These are phyloP conservation scores for Aspergillus carbonarius DNA, from an alignment of 2,329 filamentous ascomycete species.

Conservation along the genomic window DNA sequence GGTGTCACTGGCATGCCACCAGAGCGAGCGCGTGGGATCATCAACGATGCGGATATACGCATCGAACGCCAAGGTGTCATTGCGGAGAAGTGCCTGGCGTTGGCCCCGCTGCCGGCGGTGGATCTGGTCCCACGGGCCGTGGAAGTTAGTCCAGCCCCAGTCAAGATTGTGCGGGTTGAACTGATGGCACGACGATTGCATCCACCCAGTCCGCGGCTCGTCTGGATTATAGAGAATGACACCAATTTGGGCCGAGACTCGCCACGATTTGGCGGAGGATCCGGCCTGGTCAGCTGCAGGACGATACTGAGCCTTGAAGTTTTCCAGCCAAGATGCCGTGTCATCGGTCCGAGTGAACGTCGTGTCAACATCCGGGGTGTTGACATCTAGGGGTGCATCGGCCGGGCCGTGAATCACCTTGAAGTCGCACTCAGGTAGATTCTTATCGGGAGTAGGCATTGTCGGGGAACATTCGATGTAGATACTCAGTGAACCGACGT, in stretches of 20 bases:
- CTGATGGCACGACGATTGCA: conserved; percentile 57
- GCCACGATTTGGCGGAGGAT: conserved; percentile 36
- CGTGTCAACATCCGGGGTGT: conserved; percentile 32
- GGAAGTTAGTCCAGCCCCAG: conserved; percentile 65
- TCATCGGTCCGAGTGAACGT: conserved; percentile 29
- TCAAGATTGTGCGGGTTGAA: conserved; percentile 60
- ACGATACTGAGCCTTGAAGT: conserved; percentile 30
- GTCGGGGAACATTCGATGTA: conserved; percentile 63
- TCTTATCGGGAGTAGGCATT: conserved; percentile 39
- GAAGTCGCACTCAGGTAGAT: conserved; percentile 41
- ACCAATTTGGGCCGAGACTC: conserved; percentile 59
- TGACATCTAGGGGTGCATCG: conserved; percentile 35
- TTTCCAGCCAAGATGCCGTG: conserved; percentile 30
- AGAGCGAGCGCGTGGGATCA: conserved; percentile 60
- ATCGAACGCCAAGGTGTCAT: conserved; percentile 62
- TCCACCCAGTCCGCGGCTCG: conserved; percentile 59
- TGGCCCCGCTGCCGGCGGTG: conserved; percentile 57
- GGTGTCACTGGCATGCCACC: conserved; percentile 58
- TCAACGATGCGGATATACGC: conserved; percentile 62
- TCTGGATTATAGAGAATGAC: conserved; percentile 64
- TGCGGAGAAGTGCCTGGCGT: conserved; percentile 57
- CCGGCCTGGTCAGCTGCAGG: conserved; percentile 12
- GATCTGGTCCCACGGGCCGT: conserved; percentile 59
- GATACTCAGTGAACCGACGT: conserved; percentile 57
- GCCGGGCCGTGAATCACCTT: conserved; percentile 40